These are phyloP conservation scores for Trichoderma sp. DNA, from an alignment of 2,329 filamentous ascomycete species.

Conservation along the genomic window DNA sequence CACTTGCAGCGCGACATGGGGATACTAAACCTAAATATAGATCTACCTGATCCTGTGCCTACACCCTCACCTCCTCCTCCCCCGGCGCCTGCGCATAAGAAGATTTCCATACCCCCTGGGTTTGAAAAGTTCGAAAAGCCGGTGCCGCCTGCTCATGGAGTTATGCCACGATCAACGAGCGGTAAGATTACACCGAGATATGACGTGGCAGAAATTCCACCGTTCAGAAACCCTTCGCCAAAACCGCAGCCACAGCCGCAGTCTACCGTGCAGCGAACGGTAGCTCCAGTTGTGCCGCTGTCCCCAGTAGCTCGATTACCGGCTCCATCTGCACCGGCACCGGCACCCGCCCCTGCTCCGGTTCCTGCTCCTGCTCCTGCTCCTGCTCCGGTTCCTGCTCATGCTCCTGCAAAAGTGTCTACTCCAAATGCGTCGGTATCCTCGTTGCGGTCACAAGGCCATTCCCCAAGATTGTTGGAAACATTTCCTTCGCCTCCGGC, in stretches of 20 bases:
- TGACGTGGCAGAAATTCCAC: conserved; percentile 56
- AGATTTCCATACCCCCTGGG: conserved; percentile 27
- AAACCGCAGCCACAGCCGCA: conserved; percentile 30
- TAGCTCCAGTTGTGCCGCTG: conserved; percentile 18
- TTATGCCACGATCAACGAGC: conserved; percentile 36
- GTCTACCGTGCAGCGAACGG: conserved; percentile 27
- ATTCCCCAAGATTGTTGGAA: conserved; percentile 36
- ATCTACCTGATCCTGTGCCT: conserved; percentile 17
- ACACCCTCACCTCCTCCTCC: conserved; percentile 2
- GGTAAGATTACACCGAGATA: conserved; percentile 44
- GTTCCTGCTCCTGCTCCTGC: neutral
- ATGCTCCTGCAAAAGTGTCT: neutral
- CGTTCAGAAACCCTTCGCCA: conserved; percentile 47
- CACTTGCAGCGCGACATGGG: conserved; percentile 66
- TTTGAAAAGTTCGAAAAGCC: conserved; percentile 31
- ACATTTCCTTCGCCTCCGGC: conserved; percentile 59
- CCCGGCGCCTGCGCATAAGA: conserved; percentile 8
- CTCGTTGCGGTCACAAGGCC: conserved; percentile 31
- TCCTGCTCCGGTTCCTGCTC: neutral
- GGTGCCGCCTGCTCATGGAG: conserved; percentile 39
- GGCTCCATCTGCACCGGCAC: neutral
- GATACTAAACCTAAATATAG: conserved; percentile 50
- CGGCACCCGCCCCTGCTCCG: neutral
- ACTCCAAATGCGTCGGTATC: neutral
- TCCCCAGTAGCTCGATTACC: neutral